Conservation (phyloP, 2,329 filamentous ascomycete genomes). For the Aureobasidium sp. region DNA sequence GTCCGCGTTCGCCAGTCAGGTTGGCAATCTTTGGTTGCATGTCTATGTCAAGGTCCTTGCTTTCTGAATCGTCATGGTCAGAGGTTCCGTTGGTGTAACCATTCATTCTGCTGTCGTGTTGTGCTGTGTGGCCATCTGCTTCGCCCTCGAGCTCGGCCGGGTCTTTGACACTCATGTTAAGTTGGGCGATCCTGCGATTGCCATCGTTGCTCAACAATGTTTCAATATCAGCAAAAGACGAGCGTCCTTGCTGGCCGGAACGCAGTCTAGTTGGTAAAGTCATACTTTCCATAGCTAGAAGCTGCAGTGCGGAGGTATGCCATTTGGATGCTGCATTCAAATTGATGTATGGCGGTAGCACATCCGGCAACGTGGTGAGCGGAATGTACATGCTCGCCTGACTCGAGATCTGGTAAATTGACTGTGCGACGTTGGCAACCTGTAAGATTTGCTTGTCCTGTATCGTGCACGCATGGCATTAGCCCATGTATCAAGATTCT, state of each 20-base stretch:
- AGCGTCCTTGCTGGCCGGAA: constrained; percentile 31
- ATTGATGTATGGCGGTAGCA: constrained; percentile 47
- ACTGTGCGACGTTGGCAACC: constrained; percentile 64
- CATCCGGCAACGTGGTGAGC: constrained; percentile 52
- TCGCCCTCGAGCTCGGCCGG: constrained; percentile 23
- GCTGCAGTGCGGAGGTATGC: constrained; percentile 71
- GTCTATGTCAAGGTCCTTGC: constrained; percentile 19
- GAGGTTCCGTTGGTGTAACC: constrained; percentile 20
- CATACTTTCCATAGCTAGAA: constrained; percentile 67
- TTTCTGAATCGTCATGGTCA: background rate
- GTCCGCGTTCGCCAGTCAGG: constrained; percentile 9
- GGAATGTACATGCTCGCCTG: constrained; percentile 73
- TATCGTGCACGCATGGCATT: background rate
- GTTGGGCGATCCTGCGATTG: constrained; percentile 68
- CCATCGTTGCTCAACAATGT: constrained; percentile 64
- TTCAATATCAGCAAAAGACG: constrained; percentile 54
- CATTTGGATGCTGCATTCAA: constrained; percentile 61
- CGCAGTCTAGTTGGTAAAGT: constrained; percentile 67
- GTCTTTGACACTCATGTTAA: constrained; percentile 56
- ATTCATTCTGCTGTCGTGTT: constrained; percentile 23
- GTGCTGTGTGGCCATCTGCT: constrained; percentile 18
- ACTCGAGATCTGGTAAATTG: constrained; percentile 57
- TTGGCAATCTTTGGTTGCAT: constrained; percentile 13
- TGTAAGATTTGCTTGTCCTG: constrained; percentile 56
- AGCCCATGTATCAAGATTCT: constrained; percentile 9